Evolutionary conservation across 2,329 filamentous ascomycete genomes (phyloP).

Genomic region (Microdochium paspali): DNA sequence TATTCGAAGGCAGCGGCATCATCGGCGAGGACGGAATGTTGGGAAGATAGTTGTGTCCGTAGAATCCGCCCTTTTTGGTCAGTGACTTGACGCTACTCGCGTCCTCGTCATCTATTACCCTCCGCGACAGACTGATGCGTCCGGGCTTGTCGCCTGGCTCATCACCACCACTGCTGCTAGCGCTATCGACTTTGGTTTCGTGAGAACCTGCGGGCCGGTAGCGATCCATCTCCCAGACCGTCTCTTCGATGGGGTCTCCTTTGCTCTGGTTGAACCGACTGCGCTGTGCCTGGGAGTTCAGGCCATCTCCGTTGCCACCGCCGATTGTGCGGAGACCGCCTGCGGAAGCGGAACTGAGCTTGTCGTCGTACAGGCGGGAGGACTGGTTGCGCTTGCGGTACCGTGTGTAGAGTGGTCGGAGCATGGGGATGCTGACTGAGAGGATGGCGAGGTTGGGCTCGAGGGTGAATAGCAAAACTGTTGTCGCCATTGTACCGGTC

Average conservation of each 20-base stretch:
- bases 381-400: conserved; percentile 21
- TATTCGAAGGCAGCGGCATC: background rate
- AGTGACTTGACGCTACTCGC: background rate
- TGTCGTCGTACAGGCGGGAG: conserved; percentile 13
- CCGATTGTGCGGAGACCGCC: conserved; percentile 1
- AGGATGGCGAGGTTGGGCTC: conserved; percentile 30
- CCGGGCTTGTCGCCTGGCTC: background rate
- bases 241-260: conserved; percentile 3
- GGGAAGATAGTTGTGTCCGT: background rate
- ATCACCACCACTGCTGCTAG: background rate
- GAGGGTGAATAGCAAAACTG: conserved; percentile 27
- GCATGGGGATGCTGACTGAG: conserved; percentile 31
- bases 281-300: background rate
- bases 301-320: background rate
- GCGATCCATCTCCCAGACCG: conserved; percentile 13
- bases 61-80: no score
- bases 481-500: conserved; percentile 28
- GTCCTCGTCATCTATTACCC: background rate
- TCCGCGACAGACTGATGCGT: no score
- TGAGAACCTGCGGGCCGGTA: conserved; percentile 5
- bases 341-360: conserved; percentile 5
- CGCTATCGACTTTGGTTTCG: background rate
- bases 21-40: background rate
- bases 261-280: conserved; percentile 2
- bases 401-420: conserved; percentile 23